phyloP scores from a whole-genome alignment of 148 eudicot species.

The Rhododendron williamsianum region DNA sequence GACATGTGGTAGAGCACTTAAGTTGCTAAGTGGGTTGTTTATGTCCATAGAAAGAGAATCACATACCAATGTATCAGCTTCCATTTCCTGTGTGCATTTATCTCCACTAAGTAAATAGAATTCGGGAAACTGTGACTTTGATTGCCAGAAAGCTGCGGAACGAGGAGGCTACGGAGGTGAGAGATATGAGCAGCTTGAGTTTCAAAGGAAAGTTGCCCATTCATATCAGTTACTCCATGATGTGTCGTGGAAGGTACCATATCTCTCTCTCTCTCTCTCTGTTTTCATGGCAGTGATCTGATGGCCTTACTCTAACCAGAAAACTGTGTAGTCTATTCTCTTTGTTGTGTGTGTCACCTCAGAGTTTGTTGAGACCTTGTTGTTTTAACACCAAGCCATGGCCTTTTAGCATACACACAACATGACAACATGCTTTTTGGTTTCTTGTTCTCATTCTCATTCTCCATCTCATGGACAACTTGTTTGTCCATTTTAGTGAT shows the following conservation, averaged over 20 bases:
- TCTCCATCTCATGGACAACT: background rate
- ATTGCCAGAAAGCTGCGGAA: slow-evolving; percentile 83
- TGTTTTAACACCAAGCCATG: background rate
- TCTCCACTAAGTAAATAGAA: background rate
- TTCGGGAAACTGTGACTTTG: background rate
- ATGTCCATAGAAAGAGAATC: background rate
- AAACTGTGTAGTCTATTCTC: background rate
- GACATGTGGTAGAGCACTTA: background rate
- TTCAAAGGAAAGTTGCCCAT: slow-evolving; percentile 70
- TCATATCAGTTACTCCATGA: slow-evolving; percentile 62
- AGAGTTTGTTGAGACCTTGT: background rate
- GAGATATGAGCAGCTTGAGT: slow-evolving; percentile 89
- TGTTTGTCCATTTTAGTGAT: background rate
- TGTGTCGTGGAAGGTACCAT: slow-evolving; percentile 73
- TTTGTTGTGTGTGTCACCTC: background rate
- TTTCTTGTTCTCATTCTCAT: background rate
- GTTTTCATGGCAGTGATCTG: background rate
- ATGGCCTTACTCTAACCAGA: background rate
- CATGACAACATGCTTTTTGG: background rate
- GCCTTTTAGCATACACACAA: no score
- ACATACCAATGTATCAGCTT: background rate
- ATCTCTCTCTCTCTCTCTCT: background rate
- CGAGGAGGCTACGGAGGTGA: slow-evolving; percentile 98
- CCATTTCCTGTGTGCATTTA: background rate
- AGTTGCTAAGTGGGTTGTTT: background rate